Base-by-base conservation (phyloP, 2,329 filamentous ascomycete species). In the Cytospora leucostoma region DNA sequence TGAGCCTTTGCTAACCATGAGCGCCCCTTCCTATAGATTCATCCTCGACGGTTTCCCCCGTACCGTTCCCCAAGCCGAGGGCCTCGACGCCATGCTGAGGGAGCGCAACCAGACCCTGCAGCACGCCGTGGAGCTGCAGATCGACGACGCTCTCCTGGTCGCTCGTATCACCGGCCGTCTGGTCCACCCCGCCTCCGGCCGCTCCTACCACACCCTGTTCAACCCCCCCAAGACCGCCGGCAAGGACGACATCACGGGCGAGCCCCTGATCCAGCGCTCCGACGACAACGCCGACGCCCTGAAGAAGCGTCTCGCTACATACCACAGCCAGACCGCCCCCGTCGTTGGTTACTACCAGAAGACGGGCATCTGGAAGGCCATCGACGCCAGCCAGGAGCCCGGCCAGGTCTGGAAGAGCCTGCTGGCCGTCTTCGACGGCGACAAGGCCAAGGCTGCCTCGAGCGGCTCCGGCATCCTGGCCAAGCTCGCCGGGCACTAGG, bases 41-140 rank as follows among this genome's bases (percentile, higher is more conserved):
- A 99, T 99, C 75, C 91, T 99, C 72, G 95, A 99, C 77, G 95
- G 95, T 70, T 99, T 99, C 85, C 95, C 95, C 63, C 92, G 95
- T 74, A 99, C 95, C 64, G 94, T 99, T 59, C 88, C 92, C 64
- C 95, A 99, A 80, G 95, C 95, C 66, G 89, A 97, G 82, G 89
- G 93, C 74, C 89, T 99, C 74, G 95, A 99, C 79, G 83, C 86
- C 71, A 99, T 99, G 95, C 89, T 99, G 68, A 74, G 79, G 59
- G 83, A 82, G 68, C 89, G 91, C 77, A 83, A 89, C 71, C 90
- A 96, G 81, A 90, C 88, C 72, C 89, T 99, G 69, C 92, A 97
- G 80, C 93, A 98, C 80, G 95, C 94, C 67, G 83, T 99, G 65
- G 94, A 99, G 83, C 90, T 99, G 70, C 88, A 98, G 80, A 98